Percentiles rank a stretch among this genome's conserved stretches.
phyloP scores from a whole-genome alignment of 73 alveolate species.

The Uronychia binucleata region DNA sequence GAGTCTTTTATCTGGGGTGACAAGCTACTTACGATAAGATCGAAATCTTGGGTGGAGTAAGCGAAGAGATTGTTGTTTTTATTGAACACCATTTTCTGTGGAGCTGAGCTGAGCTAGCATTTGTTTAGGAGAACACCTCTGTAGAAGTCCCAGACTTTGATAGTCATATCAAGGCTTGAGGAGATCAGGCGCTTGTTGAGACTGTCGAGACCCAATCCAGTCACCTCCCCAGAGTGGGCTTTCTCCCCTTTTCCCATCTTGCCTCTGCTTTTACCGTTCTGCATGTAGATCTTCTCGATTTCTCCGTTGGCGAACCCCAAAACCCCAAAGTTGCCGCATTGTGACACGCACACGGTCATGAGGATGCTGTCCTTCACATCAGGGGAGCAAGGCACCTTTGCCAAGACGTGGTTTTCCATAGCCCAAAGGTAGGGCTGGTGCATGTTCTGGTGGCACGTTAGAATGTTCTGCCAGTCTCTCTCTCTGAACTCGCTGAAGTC shows the following conservation, averaged over 20 bases:
- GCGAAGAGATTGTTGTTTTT: constrained; percentile 69
- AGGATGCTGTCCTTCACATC: constrained; percentile 50
- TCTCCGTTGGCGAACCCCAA: constrained; percentile 81
- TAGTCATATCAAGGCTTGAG: constrained; percentile 65
- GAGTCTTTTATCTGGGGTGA: constrained; percentile 33
- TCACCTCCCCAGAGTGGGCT: constrained; percentile 55
- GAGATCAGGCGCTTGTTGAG: constrained; percentile 73
- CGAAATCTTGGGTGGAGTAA: constrained; percentile 16
- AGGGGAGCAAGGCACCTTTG: constrained; percentile 69
- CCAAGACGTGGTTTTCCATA: constrained; percentile 65
- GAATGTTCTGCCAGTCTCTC: constrained; percentile 92
- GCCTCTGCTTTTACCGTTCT: constrained; percentile 84
- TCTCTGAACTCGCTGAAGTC: constrained; percentile 85
- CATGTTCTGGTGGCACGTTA: constrained; percentile 70
- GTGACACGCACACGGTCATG: constrained; percentile 69
- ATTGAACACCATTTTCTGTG: constrained; percentile 67
- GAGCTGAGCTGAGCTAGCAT: constrained; percentile 49
- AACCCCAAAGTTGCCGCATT: constrained; percentile 92
- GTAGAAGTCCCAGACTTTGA: constrained; percentile 88
- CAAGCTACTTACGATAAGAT: constrained; percentile 46
- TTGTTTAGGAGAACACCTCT: constrained; percentile 63
- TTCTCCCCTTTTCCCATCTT: constrained; percentile 47
- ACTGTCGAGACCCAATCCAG: constrained; percentile 82
- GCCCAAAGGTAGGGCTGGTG: constrained; percentile 69
- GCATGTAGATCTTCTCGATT: constrained; percentile 86